Evolutionary conservation across 2,329 filamentous ascomycete species (phyloP).

Genomic region (Cadophora sp.): DNA sequence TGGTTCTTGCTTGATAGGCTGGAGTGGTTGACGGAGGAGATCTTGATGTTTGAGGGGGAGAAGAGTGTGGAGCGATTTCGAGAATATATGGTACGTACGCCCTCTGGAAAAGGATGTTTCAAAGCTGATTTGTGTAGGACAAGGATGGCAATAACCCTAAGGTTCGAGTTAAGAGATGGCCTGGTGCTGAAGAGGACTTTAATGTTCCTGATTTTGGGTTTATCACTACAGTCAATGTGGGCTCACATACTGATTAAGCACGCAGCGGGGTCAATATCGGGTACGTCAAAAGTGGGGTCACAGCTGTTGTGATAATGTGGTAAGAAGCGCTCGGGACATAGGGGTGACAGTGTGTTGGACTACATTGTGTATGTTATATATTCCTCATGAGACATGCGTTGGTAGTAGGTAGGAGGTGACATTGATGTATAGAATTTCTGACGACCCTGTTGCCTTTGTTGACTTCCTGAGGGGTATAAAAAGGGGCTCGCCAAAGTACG

Average conservation of each 20-base stretch:
- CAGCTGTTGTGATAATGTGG: too few species aligned
- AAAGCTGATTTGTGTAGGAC: not conserved
- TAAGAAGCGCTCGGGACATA: too few species aligned
- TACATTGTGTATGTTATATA: not conserved
- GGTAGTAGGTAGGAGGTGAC: not conserved
- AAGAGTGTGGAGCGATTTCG: not conserved
- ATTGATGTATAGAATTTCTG: not conserved
- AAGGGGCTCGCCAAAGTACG: slow-evolving; percentile 9
- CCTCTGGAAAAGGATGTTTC: not conserved
- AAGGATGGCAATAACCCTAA: slow-evolving; percentile 13
- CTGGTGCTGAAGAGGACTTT: not conserved
- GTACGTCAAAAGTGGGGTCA: not conserved
- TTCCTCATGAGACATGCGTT: not conserved
- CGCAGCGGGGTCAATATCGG: not conserved
- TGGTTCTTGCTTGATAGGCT: slow-evolving; percentile 13
- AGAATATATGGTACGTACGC: slow-evolving; percentile 5
- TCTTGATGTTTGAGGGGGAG: slow-evolving; percentile 5
- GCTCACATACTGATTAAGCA: not conserved
- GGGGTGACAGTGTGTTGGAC: not conserved
- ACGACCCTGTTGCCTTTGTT: not conserved
- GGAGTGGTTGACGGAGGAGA: slow-evolving; percentile 17
- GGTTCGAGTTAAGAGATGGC: not conserved
- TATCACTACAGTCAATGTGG: not conserved
- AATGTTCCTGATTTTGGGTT: not conserved
- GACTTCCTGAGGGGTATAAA: slow-evolving; percentile 6